A percentile compares a stretch with the other conserved stretches of the same genome.
Conservation (phyloP, 257 asterid genomes). For the Anisodus acutangulus region DNA sequence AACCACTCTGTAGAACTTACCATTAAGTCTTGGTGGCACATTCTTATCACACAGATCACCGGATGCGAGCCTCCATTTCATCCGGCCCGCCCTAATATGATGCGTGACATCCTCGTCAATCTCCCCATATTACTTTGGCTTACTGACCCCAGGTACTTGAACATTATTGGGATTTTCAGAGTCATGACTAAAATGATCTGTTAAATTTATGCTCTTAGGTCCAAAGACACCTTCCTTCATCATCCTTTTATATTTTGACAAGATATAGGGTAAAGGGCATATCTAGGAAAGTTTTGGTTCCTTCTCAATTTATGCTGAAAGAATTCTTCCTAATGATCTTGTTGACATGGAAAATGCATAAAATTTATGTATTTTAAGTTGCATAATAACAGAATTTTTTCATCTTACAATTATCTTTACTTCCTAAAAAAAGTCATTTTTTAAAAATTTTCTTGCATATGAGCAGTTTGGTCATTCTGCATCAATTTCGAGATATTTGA, state of each 20-base stretch:
- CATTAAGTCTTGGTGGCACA: too few relatives aligned
- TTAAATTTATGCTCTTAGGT: slow-evolving; percentile 1
- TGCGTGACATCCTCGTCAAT: too few relatives aligned
- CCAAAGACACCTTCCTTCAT: neutral
- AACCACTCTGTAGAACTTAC: too few relatives aligned
- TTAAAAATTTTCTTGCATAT: neutral
- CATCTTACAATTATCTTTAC: neutral
- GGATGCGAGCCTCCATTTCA: too few relatives aligned
- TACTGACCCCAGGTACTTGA: too few relatives aligned
- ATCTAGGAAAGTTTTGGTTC: neutral
- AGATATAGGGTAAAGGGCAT: slow-evolving; percentile 11
- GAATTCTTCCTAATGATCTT: slow-evolving; percentile 6
- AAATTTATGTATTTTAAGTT: neutral
- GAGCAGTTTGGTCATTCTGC: slow-evolving; percentile 11
- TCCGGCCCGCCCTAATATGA: too few relatives aligned
- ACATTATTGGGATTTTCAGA: neutral
- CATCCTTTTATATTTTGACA: neutral
- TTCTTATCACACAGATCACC: too few relatives aligned
- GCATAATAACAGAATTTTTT: neutral
- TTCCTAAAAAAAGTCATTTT: neutral
- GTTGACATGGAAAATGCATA: slow-evolving; percentile 12
- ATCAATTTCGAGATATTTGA: neutral
- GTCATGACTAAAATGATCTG: neutral
- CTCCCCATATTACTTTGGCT: too few relatives aligned
- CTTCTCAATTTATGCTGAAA: slow-evolving; percentile 15